Evolutionary conservation across 1,284 basidiomycete species (phyloP).

Genomic region (Cutaneotrichosporon dermatis): DNA sequence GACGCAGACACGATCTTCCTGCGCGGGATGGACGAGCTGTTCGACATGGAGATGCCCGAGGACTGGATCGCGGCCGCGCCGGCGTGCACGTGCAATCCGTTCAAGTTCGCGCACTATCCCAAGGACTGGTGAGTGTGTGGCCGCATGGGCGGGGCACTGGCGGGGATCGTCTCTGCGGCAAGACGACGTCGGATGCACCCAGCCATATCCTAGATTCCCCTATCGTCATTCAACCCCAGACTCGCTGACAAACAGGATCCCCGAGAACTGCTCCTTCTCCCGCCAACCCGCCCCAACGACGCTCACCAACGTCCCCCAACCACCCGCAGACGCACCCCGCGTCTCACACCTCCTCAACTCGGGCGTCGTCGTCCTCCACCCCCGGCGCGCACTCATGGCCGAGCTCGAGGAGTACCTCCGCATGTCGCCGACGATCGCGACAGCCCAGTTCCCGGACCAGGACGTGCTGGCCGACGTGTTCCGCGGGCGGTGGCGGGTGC

Average conservation of each 20-base stretch:
- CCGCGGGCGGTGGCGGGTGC: slow-evolving; percentile 53
- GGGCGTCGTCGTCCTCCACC: slow-evolving; percentile 81
- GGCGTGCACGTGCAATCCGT: slow-evolving; percentile 90
- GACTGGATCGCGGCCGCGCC: slow-evolving; percentile 80
- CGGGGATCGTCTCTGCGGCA: no score
- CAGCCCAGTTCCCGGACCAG: slow-evolving; percentile 85
- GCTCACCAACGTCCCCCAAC: slow-evolving; percentile 48
- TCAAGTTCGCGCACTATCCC: slow-evolving; percentile 77
- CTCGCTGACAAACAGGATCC: slow-evolving; percentile 58
- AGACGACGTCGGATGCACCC: no score
- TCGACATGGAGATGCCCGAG: slow-evolving; percentile 61
- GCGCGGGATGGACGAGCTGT: slow-evolving; percentile 86
- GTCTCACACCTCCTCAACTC: slow-evolving; percentile 79
- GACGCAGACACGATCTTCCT: slow-evolving; percentile 89
- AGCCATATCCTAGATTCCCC: no score
- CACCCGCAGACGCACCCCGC: slow-evolving; percentile 58
- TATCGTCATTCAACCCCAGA: no score
- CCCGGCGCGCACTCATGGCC: slow-evolving; percentile 53
- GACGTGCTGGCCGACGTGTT: slow-evolving; percentile 82
- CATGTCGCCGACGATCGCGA: slow-evolving; percentile 63
- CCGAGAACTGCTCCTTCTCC: slow-evolving; percentile 80
- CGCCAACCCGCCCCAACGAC: slow-evolving; percentile 57
- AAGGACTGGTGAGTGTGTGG: slow-evolving; percentile 66
- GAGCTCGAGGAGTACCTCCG: slow-evolving; percentile 60
- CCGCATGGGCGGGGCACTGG: not conserved